Evolutionary conservation across 164 flowering plant species (phyloP), one percentile per base, ranked within the genome.

Genomic region (Aristolochia californica): DNA sequence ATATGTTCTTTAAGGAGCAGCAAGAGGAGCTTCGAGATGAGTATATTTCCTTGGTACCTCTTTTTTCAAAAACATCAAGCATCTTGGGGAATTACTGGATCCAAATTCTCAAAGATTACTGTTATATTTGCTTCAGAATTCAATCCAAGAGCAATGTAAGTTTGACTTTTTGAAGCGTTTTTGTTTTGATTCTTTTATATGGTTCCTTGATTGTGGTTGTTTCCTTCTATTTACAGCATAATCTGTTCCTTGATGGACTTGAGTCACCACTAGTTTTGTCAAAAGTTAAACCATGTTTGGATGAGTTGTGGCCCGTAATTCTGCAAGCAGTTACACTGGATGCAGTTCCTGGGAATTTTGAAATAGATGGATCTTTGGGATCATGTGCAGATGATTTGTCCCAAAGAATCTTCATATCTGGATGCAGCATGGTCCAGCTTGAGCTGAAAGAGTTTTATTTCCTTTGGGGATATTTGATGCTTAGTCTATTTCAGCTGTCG

Each of bases 281-380:
- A 49, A 78, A 79, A 74, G 68, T 93, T 70, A 78, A 58, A 62
- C 74, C 80, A 43, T 87, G 82, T 66, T 76, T 93, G 22, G 87
- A 89, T 71, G 95, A 89, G 72, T 75, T 87, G 40, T 93, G 97
- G 97, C 96, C 97, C n/a, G 81, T 87, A 28, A 78, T 93, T 70
- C 66, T 93, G 69, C 96, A 87, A 75, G 99, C 99, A 47, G 62
- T 84, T 69, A 74, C 80, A 27, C 65, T 85, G 55, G 99, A 93
- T 79, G 89, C 96, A 30, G 78, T 80, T 70, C 99, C 99, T 53
- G 64, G 47, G 21, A 60, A 62, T 56, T 30, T 28, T 62, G 70
- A 63, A 60, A 51, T 40, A 43, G 68, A 69, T 63, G 80, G 51
- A 56, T 60, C 69, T 62, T 62, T 78, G 11, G 43, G 62, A 26